Evolutionary conservation across 2,329 filamentous ascomycete genomes (phyloP).

Genomic region (Chaetomiaceae sp.): DNA sequence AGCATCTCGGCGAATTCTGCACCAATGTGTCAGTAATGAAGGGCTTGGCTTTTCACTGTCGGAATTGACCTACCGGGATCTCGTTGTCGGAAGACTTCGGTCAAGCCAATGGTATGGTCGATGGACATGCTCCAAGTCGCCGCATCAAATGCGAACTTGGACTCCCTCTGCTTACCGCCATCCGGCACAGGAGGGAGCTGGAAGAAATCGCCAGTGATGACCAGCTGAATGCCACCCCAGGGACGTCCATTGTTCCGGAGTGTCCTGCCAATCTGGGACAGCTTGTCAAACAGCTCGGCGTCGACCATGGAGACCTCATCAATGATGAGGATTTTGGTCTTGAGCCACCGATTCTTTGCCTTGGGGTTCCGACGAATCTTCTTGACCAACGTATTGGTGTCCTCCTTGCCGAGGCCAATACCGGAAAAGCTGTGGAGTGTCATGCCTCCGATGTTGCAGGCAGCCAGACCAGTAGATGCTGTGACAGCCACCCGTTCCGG

Average conservation of each 20-base stretch:
- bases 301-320: slow-evolving; percentile 99
- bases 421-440: slow-evolving; percentile 95
- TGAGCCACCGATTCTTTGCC: slow-evolving; percentile 81
- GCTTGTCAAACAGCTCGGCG: slow-evolving; percentile 92
- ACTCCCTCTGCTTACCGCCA: slow-evolving; percentile 53
- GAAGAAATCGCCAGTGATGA: slow-evolving; percentile 97
- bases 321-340: slow-evolving; percentile 80
- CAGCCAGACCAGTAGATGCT: slow-evolving; percentile 90
- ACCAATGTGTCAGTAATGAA: slow-evolving; percentile 26
- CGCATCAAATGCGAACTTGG: slow-evolving; percentile 91
- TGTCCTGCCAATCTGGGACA: slow-evolving; percentile 78
- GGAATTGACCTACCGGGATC: slow-evolving; percentile 56
- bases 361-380: slow-evolving; percentile 89
- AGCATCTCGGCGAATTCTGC: slow-evolving; percentile 86
- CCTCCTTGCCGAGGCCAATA: slow-evolving; percentile 91
- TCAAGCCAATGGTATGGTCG: slow-evolving; percentile 90
- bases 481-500: slow-evolving; percentile 87
- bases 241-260: slow-evolving; percentile 87
- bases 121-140: slow-evolving; percentile 89
- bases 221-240: slow-evolving; percentile 92
- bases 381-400: slow-evolving; percentile 71
- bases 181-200: slow-evolving; percentile 85
- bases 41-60: not conserved
- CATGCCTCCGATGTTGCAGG: slow-evolving; percentile 93
- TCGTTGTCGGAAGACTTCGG: slow-evolving; percentile 93